A percentile compares a stretch with the other conserved stretches of the same genome.
Evolutionary conservation across 495 filamentous ascomycete species (phyloP).

Genomic region (Penicillium waksmanii): DNA sequence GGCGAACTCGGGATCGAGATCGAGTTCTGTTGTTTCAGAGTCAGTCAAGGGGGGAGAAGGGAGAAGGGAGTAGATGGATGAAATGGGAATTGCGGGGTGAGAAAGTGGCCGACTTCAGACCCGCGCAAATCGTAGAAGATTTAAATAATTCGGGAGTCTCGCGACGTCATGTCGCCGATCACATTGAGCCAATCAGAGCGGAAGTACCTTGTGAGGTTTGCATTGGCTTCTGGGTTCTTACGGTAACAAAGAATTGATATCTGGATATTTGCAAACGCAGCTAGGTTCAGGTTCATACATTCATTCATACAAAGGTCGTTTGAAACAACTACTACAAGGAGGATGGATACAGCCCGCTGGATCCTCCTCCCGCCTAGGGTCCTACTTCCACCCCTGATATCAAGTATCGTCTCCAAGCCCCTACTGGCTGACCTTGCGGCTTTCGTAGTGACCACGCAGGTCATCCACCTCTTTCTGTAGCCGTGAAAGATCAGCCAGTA

Average conservation of each 20-base stretch:
- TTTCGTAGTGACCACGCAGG: conserved; percentile 60
- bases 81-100: conserved; percentile 5
- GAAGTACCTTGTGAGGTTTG: background rate
- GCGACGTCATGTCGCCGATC: conserved; percentile 21
- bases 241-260: background rate
- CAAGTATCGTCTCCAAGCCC: background rate
- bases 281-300: conserved; percentile 16
- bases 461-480: conserved; percentile 76
- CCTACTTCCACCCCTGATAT: no score
- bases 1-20: background rate
- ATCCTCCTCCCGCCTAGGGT: background rate
- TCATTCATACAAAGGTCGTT: conserved; percentile 28
- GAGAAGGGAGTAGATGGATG: background rate
- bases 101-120: background rate
- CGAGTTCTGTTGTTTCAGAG: background rate
- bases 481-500: conserved; percentile 67
- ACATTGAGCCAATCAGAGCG: conserved; percentile 5
- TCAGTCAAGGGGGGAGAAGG: background rate
- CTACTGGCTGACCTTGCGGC: conserved; percentile 31
- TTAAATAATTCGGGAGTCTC: no score
- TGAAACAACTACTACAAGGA: background rate
- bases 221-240: background rate
- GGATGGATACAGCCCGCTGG: conserved; percentile 23
- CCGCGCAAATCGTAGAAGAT: no score
- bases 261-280: conserved; percentile 3